These are phyloP conservation scores for Urochloa ruziziensis DNA, from an alignment of 176 grass and related monocot species.

Conservation along the genomic window DNA sequence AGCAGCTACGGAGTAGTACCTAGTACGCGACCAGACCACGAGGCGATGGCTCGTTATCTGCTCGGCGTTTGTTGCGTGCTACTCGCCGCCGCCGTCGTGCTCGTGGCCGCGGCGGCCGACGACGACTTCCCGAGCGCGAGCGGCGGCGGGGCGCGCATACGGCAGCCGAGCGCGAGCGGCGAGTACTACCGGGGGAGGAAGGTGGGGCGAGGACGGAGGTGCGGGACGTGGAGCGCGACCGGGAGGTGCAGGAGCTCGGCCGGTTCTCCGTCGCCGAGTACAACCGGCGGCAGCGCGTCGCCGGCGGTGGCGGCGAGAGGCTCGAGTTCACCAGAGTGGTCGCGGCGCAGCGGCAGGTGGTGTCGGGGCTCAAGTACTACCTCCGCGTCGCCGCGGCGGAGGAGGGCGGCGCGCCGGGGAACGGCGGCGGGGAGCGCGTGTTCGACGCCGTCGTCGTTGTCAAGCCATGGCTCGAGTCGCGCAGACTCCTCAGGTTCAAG, in stretches of 20 bases:
- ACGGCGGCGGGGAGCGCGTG: neutral
- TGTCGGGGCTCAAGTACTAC: slow-evolving; percentile 93
- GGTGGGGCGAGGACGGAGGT: slow-evolving; percentile 62
- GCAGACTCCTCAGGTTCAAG: slow-evolving; percentile 61
- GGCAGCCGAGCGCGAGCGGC: neutral
- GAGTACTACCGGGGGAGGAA: slow-evolving; percentile 43
- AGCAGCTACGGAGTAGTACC: neutral
- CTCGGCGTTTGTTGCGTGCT: slow-evolving; percentile 4
- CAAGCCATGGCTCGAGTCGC: slow-evolving; percentile 70
- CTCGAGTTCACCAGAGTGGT: slow-evolving; percentile 65
- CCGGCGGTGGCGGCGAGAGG: neutral
- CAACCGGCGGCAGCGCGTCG: slow-evolving; percentile 39
- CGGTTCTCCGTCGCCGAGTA: slow-evolving; percentile 73
- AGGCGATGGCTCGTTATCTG: neutral
- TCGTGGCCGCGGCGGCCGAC: neutral
- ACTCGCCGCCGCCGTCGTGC: slow-evolving; percentile 16
- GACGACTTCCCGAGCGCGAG: neutral
- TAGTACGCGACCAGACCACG: neutral
- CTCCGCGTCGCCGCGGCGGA: slow-evolving; percentile 49
- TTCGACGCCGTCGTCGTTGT: slow-evolving; percentile 73
- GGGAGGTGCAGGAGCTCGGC: slow-evolving; percentile 82
- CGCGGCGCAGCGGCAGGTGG: slow-evolving; percentile 81
- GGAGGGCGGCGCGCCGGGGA: neutral
- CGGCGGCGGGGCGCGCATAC: neutral
- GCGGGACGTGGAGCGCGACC: slow-evolving; percentile 56